Conservation (phyloP, 768 basidiomycete genomes). For the Candolleomyces aberdarensis region DNA sequence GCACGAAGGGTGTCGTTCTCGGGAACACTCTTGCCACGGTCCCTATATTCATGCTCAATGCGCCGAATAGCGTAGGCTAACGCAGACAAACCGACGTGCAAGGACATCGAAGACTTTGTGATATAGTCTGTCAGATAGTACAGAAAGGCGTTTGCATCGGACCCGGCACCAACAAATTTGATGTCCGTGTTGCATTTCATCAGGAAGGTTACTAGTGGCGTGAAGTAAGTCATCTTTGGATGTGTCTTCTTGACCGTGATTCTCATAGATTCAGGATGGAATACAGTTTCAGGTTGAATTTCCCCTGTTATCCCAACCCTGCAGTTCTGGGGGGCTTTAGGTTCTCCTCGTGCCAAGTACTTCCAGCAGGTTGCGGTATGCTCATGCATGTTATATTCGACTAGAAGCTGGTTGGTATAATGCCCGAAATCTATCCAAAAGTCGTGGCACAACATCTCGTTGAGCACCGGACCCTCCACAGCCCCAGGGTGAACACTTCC, state of each 20-base stretch:
- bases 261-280: background rate
- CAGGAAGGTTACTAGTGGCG: background rate
- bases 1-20: too few species aligned
- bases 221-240: background rate
- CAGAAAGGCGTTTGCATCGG: background rate
- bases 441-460: background rate
- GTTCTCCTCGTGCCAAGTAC: conserved; percentile 2
- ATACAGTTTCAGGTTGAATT: background rate
- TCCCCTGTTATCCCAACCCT: background rate
- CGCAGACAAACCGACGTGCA: too few species aligned
- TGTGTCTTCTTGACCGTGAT: background rate
- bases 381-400: background rate
- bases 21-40: too few species aligned
- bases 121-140: conserved; percentile 3
- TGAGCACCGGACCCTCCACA: too few species aligned
- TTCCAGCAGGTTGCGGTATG: background rate
- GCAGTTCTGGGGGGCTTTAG: background rate
- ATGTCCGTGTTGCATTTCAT: background rate
- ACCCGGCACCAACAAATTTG: background rate
- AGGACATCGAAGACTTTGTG: too few species aligned
- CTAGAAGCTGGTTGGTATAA: background rate
- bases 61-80: too few species aligned
- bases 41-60: too few species aligned
- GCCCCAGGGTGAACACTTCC: too few species aligned
- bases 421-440: background rate